phyloP scores from a whole-genome alignment of 345 rosid genomes.

The Balakata baccata region DNA sequence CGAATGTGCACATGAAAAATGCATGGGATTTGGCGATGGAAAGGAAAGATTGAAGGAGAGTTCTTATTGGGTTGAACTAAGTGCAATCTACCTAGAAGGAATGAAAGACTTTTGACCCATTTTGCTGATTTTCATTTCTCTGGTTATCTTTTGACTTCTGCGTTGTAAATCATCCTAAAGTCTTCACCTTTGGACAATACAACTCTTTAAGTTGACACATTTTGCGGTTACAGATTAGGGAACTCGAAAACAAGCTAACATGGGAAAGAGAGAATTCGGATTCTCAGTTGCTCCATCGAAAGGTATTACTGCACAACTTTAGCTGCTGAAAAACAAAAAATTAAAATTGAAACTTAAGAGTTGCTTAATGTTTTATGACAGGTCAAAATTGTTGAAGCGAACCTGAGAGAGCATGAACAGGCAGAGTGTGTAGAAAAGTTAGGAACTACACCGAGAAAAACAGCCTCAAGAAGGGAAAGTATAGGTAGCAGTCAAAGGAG shows the following conservation, averaged over 20 bases:
- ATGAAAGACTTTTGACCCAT: too few species aligned
- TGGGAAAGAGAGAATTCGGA: not conserved
- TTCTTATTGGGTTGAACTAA: too few species aligned
- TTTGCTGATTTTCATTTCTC: too few species aligned
- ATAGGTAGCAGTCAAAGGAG: slow-evolving; percentile 17
- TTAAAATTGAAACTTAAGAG: too few species aligned
- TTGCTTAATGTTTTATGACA: slow-evolving; percentile 17
- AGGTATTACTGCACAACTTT: slow-evolving; percentile 17
- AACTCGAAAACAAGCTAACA: slow-evolving; percentile 20
- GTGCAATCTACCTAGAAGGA: too few species aligned
- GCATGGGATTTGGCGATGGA: not conserved
- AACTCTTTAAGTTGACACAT: not conserved
- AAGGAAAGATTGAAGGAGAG: not conserved
- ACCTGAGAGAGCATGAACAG: slow-evolving; percentile 17
- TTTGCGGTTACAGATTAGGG: slow-evolving; percentile 16
- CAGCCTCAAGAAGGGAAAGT: slow-evolving; percentile 19
- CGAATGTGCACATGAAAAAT: not conserved
- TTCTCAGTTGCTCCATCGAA: slow-evolving; percentile 18
- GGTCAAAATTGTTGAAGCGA: slow-evolving; percentile 33
- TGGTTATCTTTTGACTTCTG: too few species aligned
- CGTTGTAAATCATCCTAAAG: not conserved
- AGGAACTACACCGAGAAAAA: slow-evolving; percentile 22
- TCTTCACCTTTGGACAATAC: not conserved
- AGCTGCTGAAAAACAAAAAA: not conserved
- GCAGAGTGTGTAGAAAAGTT: slow-evolving; percentile 19